phyloP scores from a whole-genome alignment of 345 rosid species.

The Aquilaria sinensis region DNA sequence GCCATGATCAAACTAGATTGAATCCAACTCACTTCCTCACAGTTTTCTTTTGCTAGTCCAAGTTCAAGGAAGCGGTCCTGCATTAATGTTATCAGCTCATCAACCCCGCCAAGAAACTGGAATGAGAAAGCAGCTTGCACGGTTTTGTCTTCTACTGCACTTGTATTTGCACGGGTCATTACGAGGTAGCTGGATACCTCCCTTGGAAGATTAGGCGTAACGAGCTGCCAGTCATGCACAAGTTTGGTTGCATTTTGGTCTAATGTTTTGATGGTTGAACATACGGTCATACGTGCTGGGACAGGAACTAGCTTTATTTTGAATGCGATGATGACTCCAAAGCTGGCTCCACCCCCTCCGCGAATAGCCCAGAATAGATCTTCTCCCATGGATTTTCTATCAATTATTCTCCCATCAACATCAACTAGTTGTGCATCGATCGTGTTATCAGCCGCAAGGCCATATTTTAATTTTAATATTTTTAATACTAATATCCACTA shows the following conservation, averaged over 20 bases:
- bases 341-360: constrained; percentile 4
- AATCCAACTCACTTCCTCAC: constrained; percentile 1
- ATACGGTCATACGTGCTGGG: neutral
- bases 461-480: neutral
- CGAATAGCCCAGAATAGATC: constrained; percentile 12
- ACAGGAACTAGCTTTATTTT: neutral
- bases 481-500: constrained; percentile 3
- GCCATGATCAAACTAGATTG: neutral
- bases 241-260: neutral
- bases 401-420: constrained; percentile 4
- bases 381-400: constrained; percentile 10
- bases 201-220: neutral
- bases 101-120: constrained; percentile 1
- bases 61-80: neutral
- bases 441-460: constrained; percentile 9
- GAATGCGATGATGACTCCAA: neutral
- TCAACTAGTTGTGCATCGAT: constrained; percentile 5
- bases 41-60: neutral
- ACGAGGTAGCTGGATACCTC: neutral
- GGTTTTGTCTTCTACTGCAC: neutral
- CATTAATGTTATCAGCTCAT: neutral
- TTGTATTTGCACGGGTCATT: neutral
- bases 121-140: neutral
- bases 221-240: constrained; percentile 1
- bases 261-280: neutral